Percentiles rank a stretch among this genome's conserved stretches.
phyloP scores from a whole-genome alignment of 2,329 filamentous ascomycete species.

The Exophiala phaeomuriformis region DNA sequence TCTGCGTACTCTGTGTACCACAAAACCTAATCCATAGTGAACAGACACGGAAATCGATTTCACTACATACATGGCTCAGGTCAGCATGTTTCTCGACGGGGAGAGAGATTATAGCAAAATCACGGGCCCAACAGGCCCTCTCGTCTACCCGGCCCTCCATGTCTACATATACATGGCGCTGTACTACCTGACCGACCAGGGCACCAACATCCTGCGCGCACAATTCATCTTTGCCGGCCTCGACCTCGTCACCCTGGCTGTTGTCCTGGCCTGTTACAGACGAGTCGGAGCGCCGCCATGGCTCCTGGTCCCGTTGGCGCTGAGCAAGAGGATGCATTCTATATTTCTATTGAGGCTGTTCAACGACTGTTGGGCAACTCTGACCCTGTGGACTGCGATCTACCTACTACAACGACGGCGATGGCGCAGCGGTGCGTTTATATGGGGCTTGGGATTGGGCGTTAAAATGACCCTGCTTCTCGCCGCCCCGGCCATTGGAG shows the following conservation, averaged over 20 bases:
- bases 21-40: neutral
- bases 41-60: constrained; percentile 94
- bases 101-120: constrained; percentile 85
- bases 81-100: constrained; percentile 66
- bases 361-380: constrained; percentile 85
- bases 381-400: constrained; percentile 78
- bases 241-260: constrained; percentile 65
- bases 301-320: constrained; percentile 72
- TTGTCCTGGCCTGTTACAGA: constrained; percentile 75
- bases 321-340: constrained; percentile 89
- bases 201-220: constrained; percentile 67
- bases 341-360: constrained; percentile 89
- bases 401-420: constrained; percentile 65
- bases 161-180: constrained; percentile 82
- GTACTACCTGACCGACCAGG: constrained; percentile 68
- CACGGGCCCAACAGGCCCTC: constrained; percentile 77
- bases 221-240: constrained; percentile 75
- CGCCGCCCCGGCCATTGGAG: constrained; percentile 69
- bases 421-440: constrained; percentile 65
- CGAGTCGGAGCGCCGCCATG: constrained; percentile 60
- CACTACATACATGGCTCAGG: constrained; percentile 93
- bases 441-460: constrained; percentile 74
- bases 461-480: constrained; percentile 92
- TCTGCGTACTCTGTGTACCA: neutral
- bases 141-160: constrained; percentile 92